Evolutionary conservation across 352 stramenopile genomes (phyloP), one percentile per base, ranked within the genome.

Genomic region (Phytophthora kernoviae): DNA sequence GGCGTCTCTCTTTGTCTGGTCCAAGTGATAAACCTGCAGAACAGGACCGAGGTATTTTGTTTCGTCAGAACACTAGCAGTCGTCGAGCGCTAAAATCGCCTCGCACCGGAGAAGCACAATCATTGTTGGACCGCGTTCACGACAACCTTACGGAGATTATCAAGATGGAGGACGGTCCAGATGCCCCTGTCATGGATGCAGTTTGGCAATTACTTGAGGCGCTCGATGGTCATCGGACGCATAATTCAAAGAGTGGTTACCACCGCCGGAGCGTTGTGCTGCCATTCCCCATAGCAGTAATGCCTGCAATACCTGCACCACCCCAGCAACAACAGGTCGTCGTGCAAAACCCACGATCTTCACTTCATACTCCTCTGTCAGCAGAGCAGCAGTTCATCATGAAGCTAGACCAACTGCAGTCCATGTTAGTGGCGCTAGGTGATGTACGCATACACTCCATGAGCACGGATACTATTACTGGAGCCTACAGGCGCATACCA

Each of bases 371-470:
- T 22, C 51, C 58, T 43, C 53, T 91, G 15, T 80, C 77, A 42
- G 22, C 48, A 1, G 81, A 91, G 44, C 81, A 88, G 61, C 75
- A 88, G 42, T 88, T 82, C 37, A 20, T 81, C 17, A 74, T 88
- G 50, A 86, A 85, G 52, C 39, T 91, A 9, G 79, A 91, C 58
- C 81, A 91, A 46, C 56, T 91, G 0, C 75, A 89, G 45, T 81
- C 73, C 17, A 63, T 85, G 39, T 49, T 89, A 17, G 55, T 60
- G 26, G 60, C 70, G 5, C 53, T 91, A 3, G 62, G 54, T 0
- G 48, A 62, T 18, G 67, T 77, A 36, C 75, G 64, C 26, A 53
- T 88, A 7, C 68, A 85, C 32, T 61, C 58, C 18, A 85, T 89
- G 77, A 75, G 58, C 44, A 78, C 73, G 0, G 79, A 88, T 7